phyloP scores from a whole-genome alignment of 1,284 basidiomycete species.

The Kwoniella shivajii region DNA sequence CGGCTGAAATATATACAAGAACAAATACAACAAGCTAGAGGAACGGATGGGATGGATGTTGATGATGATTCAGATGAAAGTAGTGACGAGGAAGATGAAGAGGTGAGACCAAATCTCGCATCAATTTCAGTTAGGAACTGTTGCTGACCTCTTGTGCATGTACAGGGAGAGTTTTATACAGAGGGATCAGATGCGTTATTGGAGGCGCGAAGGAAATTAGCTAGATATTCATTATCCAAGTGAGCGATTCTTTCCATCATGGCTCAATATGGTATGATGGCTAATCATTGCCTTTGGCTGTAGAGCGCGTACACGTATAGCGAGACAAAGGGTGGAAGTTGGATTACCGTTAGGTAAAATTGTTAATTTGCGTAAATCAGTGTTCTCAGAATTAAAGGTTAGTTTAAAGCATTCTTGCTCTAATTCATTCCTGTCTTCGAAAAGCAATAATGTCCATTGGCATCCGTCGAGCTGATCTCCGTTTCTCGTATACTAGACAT shows the following conservation, averaged over 20 bases:
- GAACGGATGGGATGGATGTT: slow-evolving; percentile 61
- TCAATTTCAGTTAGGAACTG: neutral
- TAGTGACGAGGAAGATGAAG: slow-evolving; percentile 65
- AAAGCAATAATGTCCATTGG: too few species aligned
- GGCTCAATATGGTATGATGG: slow-evolving; percentile 56
- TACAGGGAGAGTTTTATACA: slow-evolving; percentile 92
- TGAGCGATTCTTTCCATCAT: slow-evolving; percentile 63
- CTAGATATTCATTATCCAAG: slow-evolving; percentile 90
- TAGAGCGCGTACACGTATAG: slow-evolving; percentile 90
- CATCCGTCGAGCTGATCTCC: neutral
- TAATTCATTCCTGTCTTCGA: too few species aligned
- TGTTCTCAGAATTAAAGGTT: slow-evolving; percentile 87
- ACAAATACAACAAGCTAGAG: slow-evolving; percentile 71
- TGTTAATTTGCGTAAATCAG: slow-evolving; percentile 84
- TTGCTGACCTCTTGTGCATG: slow-evolving; percentile 1
- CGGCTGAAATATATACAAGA: slow-evolving; percentile 90
- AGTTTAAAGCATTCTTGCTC: too few species aligned
- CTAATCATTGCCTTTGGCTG: neutral
- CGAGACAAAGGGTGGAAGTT: slow-evolving; percentile 84
- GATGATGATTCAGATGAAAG: slow-evolving; percentile 41
- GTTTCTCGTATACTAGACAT: slow-evolving; percentile 64
- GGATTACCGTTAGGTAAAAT: slow-evolving; percentile 85
- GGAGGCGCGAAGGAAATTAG: slow-evolving; percentile 77
- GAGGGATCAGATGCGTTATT: slow-evolving; percentile 84
- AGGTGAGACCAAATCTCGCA: slow-evolving; percentile 57